Evolutionary conservation across 1,139 yeast genomes (phyloP), one percentile per base, ranked within the genome.

Genomic region (Magnusiomyces sp.): DNA sequence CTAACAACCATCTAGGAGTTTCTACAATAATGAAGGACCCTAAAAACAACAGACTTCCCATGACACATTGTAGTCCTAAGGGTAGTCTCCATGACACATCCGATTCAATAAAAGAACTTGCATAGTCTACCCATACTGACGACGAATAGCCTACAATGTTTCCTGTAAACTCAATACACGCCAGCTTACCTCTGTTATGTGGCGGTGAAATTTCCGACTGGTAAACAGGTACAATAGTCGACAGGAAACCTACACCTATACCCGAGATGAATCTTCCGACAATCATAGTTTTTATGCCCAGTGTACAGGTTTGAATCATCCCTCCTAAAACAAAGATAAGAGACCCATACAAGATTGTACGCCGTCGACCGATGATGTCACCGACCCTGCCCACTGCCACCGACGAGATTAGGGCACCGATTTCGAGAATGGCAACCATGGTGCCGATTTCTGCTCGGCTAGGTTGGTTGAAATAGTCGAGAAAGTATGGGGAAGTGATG

Each of bases 201-300:
- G 96, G 89, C 14, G 95, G 95, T 39, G 94, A 81, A 53, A 90
- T 87, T 64, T 90, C 97, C 5, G 88, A 79, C 68, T 89, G 96
- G 66, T 88, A 90, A 46, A 92, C 87, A 0, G 97, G 97, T n/a
- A 92, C 94, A 49, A 89, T 87, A 5, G 95, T 87, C n/a, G 95
- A 83, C 50, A 90, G 73, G 61, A 87, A 75, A 11, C 97, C 97
- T 44, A 90, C 90, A 14, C 95, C 96, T 37, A 89, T 59, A 62
- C 97, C 97, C 43, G 90, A 79, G 41, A 89, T 74, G 45, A 88
- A 74, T 58, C 97, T 74, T 0, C 97, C 96, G 36, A 78, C 53
- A 31, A 86, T 79, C 65, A 89, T 71, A 46, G 74, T 65, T 19
- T 61, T 40, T 64, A 82, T 74, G 47, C 69, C 71, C 14, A 66